phyloP scores from a whole-genome alignment of 2,329 filamentous ascomycete genomes.

The Penicillium nordicum region DNA sequence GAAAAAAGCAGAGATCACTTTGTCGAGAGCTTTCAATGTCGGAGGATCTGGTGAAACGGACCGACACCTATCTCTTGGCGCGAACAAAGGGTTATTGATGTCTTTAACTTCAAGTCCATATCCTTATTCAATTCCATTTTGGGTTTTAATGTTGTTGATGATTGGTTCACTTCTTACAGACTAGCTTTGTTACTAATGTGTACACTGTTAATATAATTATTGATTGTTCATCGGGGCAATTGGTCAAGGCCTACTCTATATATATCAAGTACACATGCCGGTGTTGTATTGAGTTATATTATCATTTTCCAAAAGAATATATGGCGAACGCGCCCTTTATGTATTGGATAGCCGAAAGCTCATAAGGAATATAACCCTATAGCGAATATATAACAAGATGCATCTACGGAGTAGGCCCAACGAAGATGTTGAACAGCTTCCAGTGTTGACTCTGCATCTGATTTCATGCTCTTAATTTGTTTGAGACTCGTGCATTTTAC shows the following conservation, averaged over 20 bases:
- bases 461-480: neutral
- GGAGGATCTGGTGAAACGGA: neutral
- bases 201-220: neutral
- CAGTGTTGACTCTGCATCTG: neutral
- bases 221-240: neutral
- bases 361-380: neutral
- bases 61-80: slow-evolving; percentile 6
- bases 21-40: neutral
- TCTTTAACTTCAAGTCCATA: neutral
- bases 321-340: no score
- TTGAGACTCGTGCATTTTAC: neutral
- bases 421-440: neutral
- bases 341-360: neutral
- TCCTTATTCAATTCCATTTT: slow-evolving; percentile 1
- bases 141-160: neutral
- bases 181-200: neutral
- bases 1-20: neutral
- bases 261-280: neutral
- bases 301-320: no score
- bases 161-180: neutral
- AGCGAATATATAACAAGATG: neutral
- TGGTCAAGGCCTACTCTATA: neutral
- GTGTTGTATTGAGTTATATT: no score
- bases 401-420: neutral
- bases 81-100: slow-evolving; percentile 6